These are phyloP conservation scores for Colletotrichum higginsianum DNA, from an alignment of 2,329 filamentous ascomycete species.

Conservation along the genomic window DNA sequence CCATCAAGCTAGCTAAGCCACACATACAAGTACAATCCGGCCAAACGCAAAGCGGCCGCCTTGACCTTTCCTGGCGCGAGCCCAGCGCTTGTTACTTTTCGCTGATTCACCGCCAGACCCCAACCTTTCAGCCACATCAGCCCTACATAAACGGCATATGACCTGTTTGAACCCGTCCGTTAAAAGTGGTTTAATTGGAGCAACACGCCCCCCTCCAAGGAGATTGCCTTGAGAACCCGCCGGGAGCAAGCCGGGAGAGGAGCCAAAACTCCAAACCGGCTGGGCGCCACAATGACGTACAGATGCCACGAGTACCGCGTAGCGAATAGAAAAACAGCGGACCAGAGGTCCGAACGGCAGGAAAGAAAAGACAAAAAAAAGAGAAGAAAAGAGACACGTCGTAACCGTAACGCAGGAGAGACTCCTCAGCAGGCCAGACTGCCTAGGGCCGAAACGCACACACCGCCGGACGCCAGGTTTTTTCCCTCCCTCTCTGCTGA, in stretches of 20 bases:
- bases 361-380: not conserved
- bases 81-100: not conserved
- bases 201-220: not conserved
- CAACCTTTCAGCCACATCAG: slow-evolving; percentile 10
- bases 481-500: no score
- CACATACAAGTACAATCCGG: not conserved
- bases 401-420: not conserved
- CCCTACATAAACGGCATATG: slow-evolving; percentile 19
- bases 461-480: not conserved
- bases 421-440: not conserved
- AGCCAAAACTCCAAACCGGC: not conserved
- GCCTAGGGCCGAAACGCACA: not conserved
- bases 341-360: not conserved
- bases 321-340: slow-evolving; percentile 3
- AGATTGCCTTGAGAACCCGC: slow-evolving; percentile 4
- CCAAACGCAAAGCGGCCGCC: slow-evolving; percentile 29
- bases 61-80: slow-evolving; percentile 6
- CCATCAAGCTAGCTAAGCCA: not conserved
- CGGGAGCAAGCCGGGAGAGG: slow-evolving; percentile 16
- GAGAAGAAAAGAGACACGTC: not conserved
- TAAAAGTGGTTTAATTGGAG: slow-evolving; percentile 6
- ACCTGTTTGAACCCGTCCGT: slow-evolving; percentile 12
- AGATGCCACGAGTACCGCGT: not conserved
- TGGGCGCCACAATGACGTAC: slow-evolving; percentile 35
- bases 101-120: not conserved